These are phyloP conservation scores for Straminergon stramineum DNA, from an alignment of 225 moss, liverwort and hornwort species.

Conservation along the genomic window DNA sequence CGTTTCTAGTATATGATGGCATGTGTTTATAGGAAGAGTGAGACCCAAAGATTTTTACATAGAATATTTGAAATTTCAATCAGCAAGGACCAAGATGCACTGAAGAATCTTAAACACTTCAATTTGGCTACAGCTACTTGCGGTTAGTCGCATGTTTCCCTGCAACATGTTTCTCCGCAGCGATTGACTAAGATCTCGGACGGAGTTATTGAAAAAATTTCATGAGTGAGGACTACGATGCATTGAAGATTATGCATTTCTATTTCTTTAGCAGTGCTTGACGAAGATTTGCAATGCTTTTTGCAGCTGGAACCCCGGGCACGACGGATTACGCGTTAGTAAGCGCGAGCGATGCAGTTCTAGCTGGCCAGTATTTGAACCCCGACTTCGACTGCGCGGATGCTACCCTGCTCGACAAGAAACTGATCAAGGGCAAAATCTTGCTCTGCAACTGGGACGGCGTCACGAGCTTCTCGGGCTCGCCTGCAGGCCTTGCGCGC, in stretches of 20 bases:
- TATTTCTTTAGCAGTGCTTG: background rate
- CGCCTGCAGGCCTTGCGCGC: background rate
- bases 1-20: background rate
- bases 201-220: background rate
- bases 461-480: background rate
- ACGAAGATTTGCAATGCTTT: background rate
- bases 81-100: background rate
- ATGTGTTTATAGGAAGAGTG: background rate
- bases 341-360: slow-evolving; percentile 6
- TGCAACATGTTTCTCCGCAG: no score
- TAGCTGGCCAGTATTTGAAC: background rate
- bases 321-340: slow-evolving; percentile 2
- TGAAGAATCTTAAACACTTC: background rate
- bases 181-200: background rate
- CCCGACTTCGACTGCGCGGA: slow-evolving; percentile 31
- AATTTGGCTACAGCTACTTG: background rate
- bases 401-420: slow-evolving; percentile 3
- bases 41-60: background rate
- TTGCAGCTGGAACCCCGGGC: slow-evolving; percentile 34
- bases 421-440: slow-evolving; percentile 23
- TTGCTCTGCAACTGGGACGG: slow-evolving; percentile 25
- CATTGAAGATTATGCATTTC: background rate
- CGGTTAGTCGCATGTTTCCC: background rate
- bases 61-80: background rate
- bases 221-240: background rate